Percentiles rank a stretch among this genome's conserved stretches.
Evolutionary conservation across 192 early-diverging fungal species (phyloP).

Genomic region (Coemansia sp.): DNA sequence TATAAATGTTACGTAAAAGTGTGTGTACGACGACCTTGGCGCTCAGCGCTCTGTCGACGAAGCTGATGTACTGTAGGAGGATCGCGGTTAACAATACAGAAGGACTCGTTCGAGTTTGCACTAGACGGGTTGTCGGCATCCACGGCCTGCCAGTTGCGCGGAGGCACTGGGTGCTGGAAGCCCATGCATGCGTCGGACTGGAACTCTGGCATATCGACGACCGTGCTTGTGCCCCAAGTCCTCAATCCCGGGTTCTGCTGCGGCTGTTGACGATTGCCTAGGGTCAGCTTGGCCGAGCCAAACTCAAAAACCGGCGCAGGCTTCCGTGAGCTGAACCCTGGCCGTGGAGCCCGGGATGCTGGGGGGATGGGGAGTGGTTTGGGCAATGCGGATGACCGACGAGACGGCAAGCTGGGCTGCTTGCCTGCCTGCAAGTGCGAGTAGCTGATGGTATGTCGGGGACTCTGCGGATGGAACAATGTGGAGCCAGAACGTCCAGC

Average conservation of each 20-base stretch:
- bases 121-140: constrained; percentile 18
- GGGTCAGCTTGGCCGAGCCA: constrained; percentile 43
- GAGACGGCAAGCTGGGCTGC: not conserved
- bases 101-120: constrained; percentile 42
- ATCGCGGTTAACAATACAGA: constrained; percentile 39
- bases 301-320: constrained; percentile 45
- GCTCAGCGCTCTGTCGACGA: constrained; percentile 15
- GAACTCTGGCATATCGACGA: not conserved
- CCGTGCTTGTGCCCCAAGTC: constrained; percentile 28
- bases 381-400: constrained; percentile 7
- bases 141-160: constrained; percentile 23
- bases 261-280: constrained; percentile 1
- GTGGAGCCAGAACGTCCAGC: constrained; percentile 32
- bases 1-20: constrained; percentile 3
- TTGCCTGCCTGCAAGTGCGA: constrained; percentile 3
- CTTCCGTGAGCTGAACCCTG: constrained; percentile 18
- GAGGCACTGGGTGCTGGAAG: not conserved
- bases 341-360: constrained; percentile 7
- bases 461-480: constrained; percentile 15
- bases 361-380: constrained; percentile 37
- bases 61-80: constrained; percentile 6
- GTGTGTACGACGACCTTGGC: constrained; percentile 1
- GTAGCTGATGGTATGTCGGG: constrained; percentile 7
- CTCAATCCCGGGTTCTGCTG: constrained; percentile 4
- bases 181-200: not conserved